Base-by-base conservation (phyloP, 208 protist genomes). In the Leptomonas pyrrhocoris region DNA sequence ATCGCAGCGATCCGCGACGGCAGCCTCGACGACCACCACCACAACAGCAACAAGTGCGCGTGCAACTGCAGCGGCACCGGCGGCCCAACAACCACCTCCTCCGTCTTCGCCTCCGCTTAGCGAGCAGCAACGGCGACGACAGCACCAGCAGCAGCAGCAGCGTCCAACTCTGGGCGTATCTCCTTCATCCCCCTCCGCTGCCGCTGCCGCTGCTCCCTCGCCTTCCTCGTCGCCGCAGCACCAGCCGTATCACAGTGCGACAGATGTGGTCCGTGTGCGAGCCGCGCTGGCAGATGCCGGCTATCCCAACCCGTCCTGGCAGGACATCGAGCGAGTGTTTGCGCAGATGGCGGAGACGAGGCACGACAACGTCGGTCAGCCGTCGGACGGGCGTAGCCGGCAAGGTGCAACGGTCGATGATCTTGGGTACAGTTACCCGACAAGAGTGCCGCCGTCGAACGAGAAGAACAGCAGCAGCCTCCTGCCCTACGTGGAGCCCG, bases 311-410 rank as follows among this genome's bases (percentile, higher is more conserved):
- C 81, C 84, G 21, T 81, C 84, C 30, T 51, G 58, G n/a, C 57
- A 68, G 12, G 89, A 90, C 56, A 83, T 94, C 43, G 79, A 80
- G 30, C 65, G 80, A 28, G 86, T 90, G 23, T 73, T 91, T n/a
- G 74, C 79, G 54, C 81, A 89, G 19, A 72, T 85, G 31, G 58
- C 46, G 4, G 36, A 7, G 28, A 56, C 45, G 25, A 18, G 23
- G 16, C 31, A 46, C 40, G 36, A 34, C 21, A 62, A 19, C n/a
- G n/a, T 7, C 25, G 43, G 18, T 12, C 43, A n/a, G 2, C 43
- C 11, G 3, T 48, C 16, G 2, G 43, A 12, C 6, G 3, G 51
- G 3, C 23, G 38, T 3, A 31, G 28, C 12, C 11, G 23, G 19
- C 6, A 27, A 56, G 21, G 19, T 4, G 34, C 8, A 27, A 34